Evolutionary conservation across 2,329 filamentous ascomycete species (phyloP).

Genomic region (Talaromyces sp.): DNA sequence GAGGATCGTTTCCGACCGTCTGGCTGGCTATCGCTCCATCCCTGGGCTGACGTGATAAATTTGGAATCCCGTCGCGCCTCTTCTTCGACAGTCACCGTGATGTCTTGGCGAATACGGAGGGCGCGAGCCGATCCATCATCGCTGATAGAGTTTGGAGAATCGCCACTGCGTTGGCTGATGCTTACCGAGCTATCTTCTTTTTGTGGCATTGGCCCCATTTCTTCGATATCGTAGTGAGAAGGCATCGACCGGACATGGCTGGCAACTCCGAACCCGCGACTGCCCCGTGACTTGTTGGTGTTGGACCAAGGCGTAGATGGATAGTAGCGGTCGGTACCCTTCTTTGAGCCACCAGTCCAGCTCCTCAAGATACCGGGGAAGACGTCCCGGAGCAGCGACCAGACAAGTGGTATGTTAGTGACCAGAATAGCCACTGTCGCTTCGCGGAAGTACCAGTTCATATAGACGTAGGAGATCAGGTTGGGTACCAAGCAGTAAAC

Average conservation of each 20-base stretch:
- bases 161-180: slow-evolving; percentile 18
- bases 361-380: slow-evolving; percentile 37
- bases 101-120: slow-evolving; percentile 33
- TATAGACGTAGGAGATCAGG: slow-evolving; percentile 37
- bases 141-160: slow-evolving; percentile 21
- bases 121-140: slow-evolving; percentile 33
- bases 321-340: slow-evolving; percentile 26
- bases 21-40: neutral
- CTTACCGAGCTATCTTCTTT: slow-evolving; percentile 25
- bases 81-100: slow-evolving; percentile 27
- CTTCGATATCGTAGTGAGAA: slow-evolving; percentile 26
- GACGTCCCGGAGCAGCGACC: slow-evolving; percentile 46
- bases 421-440: slow-evolving; percentile 42
- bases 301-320: slow-evolving; percentile 10
- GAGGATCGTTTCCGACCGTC: neutral
- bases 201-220: slow-evolving; percentile 21
- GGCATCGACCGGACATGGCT: slow-evolving; percentile 18
- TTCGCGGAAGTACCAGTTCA: slow-evolving; percentile 47
- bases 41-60: neutral
- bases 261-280: slow-evolving; percentile 20
- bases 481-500: slow-evolving; percentile 42
- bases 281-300: slow-evolving; percentile 20
- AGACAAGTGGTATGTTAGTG: slow-evolving; percentile 48
- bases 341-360: slow-evolving; percentile 32
- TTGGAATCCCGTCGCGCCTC: slow-evolving; percentile 5